These are phyloP conservation scores for Bipolaris oryzae DNA, from an alignment of 2,329 filamentous ascomycete species.

Conservation along the genomic window DNA sequence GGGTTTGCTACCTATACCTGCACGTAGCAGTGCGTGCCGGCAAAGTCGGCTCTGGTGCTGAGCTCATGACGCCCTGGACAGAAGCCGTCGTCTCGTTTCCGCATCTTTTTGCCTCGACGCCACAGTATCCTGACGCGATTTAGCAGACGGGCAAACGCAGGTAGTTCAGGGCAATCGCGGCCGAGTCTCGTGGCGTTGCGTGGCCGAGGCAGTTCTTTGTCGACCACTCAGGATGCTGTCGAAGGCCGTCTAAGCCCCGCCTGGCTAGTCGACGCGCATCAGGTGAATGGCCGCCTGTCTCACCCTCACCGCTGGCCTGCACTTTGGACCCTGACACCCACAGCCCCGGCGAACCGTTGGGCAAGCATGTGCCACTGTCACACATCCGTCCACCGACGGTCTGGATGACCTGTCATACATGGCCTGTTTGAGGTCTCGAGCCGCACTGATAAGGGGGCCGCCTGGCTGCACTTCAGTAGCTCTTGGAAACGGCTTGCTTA, in stretches of 20 bases:
- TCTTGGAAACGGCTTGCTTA: not conserved
- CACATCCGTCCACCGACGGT: not conserved
- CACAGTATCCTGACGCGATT: not conserved
- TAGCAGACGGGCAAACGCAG: too few species aligned
- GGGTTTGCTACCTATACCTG: not conserved
- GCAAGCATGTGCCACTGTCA: conserved; percentile 16
- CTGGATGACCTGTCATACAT: conserved; percentile 14
- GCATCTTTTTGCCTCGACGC: not conserved
- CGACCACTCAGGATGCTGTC: conserved; percentile 4
- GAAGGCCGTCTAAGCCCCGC: not conserved
- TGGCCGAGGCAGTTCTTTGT: not conserved
- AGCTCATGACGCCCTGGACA: not conserved
- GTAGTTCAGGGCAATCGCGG: conserved; percentile 2
- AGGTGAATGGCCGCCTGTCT: conserved; percentile 16
- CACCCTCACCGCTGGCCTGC: conserved; percentile 12
- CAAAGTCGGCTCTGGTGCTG: not conserved
- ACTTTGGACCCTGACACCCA: conserved; percentile 6
- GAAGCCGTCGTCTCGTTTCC: too few species aligned
- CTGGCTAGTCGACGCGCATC: conserved; percentile 5
- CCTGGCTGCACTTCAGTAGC: conserved; percentile 1
- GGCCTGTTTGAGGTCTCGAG: not conserved
- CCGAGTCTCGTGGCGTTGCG: conserved; percentile 1
- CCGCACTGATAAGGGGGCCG: conserved; percentile 14
- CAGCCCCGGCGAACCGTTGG: not conserved
- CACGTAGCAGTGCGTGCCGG: conserved; percentile 5